A percentile compares a stretch with the other conserved stretches of the same genome.
These are phyloP conservation scores for Carex arenaria DNA, from an alignment of 202 grass and related monocot species.

Conservation along the genomic window DNA sequence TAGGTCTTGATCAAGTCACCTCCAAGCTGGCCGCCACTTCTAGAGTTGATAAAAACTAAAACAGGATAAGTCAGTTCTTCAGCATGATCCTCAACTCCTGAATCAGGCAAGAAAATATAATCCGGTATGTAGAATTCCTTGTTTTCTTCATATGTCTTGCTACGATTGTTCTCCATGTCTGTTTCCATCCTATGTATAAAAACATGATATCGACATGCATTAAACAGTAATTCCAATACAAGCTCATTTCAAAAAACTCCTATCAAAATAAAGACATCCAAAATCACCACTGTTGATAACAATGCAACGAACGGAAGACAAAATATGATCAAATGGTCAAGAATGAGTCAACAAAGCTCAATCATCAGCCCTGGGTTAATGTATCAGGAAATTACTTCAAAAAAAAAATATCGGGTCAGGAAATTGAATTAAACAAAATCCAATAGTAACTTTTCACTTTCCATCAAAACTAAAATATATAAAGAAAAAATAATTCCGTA, in stretches of 20 bases:
- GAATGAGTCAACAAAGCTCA: background rate
- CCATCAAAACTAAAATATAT: background rate
- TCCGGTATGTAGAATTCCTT: constrained; percentile 69
- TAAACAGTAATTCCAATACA: background rate
- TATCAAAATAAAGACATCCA: background rate
- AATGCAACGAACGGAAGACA: background rate
- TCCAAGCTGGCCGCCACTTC: constrained; percentile 83
- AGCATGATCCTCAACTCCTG: background rate
- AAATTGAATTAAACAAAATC: constrained; percentile 7
- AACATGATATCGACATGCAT: constrained; percentile 4
- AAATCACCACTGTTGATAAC: background rate
- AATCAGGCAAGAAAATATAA: constrained; percentile 70
- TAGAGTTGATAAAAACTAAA: constrained; percentile 93
- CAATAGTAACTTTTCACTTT: background rate
- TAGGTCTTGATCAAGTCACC: constrained; percentile 69
- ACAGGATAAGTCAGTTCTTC: constrained; percentile 49
- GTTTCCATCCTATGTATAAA: constrained; percentile 36
- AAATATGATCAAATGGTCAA: background rate
- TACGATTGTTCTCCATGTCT: constrained; percentile 19
- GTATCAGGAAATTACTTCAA: background rate
- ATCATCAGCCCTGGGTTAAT: background rate
- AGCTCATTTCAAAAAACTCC: background rate
- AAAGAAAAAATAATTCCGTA: background rate
- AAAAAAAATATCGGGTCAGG: background rate
- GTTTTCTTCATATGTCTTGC: constrained; percentile 10